Evolutionary conservation across 192 early-diverging fungal genomes (phyloP).

Genomic region (Funneliformis geosporum): DNA sequence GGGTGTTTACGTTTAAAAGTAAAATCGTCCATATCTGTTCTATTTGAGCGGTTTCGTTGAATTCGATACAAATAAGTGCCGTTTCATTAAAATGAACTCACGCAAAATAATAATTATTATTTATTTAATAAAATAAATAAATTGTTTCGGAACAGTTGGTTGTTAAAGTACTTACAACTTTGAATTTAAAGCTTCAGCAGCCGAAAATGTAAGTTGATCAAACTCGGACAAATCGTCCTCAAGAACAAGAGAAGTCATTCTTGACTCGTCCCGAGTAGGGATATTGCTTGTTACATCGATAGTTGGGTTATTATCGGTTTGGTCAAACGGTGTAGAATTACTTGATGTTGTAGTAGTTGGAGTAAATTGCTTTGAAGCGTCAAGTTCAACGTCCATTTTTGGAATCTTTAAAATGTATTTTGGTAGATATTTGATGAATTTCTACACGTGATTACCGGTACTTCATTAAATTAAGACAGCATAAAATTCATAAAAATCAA

Average conservation of each 20-base stretch:
- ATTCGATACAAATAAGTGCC: no score
- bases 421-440: no score
- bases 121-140: not conserved
- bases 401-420: no score
- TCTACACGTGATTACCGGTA: no score
- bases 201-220: constrained; percentile 24
- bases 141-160: not conserved
- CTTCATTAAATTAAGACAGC: no score
- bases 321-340: not conserved
- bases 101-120: no score
- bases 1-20: constrained; percentile 29
- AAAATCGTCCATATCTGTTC: constrained; percentile 17
- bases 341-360: not conserved
- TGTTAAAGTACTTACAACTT: constrained; percentile 22
- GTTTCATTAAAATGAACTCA: no score
- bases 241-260: constrained; percentile 4
- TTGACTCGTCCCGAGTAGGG: not conserved
- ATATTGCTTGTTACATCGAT: not conserved
- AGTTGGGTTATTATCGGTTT: not conserved
- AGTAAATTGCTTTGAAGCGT: not conserved
- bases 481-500: not conserved
- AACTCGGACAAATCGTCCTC: not conserved
- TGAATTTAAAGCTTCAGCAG: constrained; percentile 11
- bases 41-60: not conserved
- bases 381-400: not conserved